phyloP scores from a whole-genome alignment of 352 stramenopile species.

The Pythium plurisporium region DNA sequence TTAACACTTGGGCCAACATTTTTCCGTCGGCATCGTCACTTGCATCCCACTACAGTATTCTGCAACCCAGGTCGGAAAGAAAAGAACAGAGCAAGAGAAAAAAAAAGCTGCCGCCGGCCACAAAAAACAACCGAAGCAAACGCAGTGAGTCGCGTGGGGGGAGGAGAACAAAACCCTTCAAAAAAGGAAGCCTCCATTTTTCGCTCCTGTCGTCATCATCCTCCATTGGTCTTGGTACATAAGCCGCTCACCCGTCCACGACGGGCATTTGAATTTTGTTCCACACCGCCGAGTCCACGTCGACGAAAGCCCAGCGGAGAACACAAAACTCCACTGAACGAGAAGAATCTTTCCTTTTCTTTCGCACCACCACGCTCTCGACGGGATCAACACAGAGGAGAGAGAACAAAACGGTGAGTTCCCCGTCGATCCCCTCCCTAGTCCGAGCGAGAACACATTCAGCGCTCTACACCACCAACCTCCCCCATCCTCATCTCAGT shows the following conservation, averaged over 20 bases:
- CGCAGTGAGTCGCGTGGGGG: neutral
- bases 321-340: conserved; percentile 3
- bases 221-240: too few relatives aligned
- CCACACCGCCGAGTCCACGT: neutral
- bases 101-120: conserved; percentile 9
- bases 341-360: conserved; percentile 23
- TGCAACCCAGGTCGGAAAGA: conserved; percentile 19
- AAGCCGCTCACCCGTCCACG: neutral
- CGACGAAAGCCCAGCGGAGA: neutral
- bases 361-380: conserved; percentile 1
- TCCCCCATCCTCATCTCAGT: too few relatives aligned
- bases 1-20: conserved; percentile 20
- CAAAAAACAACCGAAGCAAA: conserved; percentile 9
- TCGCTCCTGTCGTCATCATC: neutral
- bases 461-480: too few relatives aligned
- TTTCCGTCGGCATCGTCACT: conserved; percentile 13
- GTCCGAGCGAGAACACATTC: too few relatives aligned
- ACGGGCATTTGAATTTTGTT: conserved; percentile 6
- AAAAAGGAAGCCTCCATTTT: conserved; percentile 14
- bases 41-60: conserved; percentile 12
- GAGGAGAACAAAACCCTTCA: conserved; percentile 5
- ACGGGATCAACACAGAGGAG: neutral
- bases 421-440: too few relatives aligned
- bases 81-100: conserved; percentile 17
- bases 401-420: neutral